phyloP scores from a whole-genome alignment of 1,284 basidiomycete genomes.

The Bjerkandera adusta region DNA sequence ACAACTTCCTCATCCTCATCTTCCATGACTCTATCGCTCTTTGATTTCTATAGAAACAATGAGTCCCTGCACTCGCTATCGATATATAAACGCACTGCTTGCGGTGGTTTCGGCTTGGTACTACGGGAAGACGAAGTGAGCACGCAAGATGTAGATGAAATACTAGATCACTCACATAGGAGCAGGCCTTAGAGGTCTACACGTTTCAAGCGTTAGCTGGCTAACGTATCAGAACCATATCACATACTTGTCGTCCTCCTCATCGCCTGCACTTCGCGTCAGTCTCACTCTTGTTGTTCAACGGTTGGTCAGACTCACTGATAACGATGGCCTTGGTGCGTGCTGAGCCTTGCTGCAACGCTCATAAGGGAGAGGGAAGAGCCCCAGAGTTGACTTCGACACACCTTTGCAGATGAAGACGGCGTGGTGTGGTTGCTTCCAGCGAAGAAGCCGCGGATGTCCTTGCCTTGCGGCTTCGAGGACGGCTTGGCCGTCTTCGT shows the following conservation, averaged over 20 bases:
- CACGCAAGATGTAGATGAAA: not conserved
- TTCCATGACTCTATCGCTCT: slow-evolving; percentile 10
- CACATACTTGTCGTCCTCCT: slow-evolving; percentile 9
- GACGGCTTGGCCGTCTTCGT: slow-evolving; percentile 4
- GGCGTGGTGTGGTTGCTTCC: slow-evolving; percentile 5
- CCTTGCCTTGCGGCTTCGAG: slow-evolving; percentile 13
- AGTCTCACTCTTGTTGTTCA: not conserved
- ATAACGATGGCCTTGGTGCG: slow-evolving; percentile 15
- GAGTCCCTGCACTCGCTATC: not conserved
- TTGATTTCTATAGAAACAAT: slow-evolving; percentile 3
- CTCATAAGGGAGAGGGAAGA: not conserved
- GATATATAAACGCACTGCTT: not conserved
- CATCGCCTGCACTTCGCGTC: slow-evolving; percentile 5
- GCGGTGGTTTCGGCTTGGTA: not conserved
- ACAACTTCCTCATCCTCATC: slow-evolving; percentile 10
- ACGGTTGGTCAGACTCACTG: slow-evolving; percentile 8
- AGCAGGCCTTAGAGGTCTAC: not conserved
- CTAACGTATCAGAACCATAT: not conserved
- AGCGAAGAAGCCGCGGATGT: slow-evolving; percentile 20
- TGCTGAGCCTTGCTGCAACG: slow-evolving; percentile 2
- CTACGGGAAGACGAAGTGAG: no score
- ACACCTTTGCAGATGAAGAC: not conserved
- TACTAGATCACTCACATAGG: not conserved
- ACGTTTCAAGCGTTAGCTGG: not conserved
- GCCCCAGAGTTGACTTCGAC: not conserved